Evolutionary conservation across 1,284 basidiomycete genomes (phyloP), one percentile per base, ranked within the genome.

Genomic region (Butyriboletus pseudospeciosus): DNA sequence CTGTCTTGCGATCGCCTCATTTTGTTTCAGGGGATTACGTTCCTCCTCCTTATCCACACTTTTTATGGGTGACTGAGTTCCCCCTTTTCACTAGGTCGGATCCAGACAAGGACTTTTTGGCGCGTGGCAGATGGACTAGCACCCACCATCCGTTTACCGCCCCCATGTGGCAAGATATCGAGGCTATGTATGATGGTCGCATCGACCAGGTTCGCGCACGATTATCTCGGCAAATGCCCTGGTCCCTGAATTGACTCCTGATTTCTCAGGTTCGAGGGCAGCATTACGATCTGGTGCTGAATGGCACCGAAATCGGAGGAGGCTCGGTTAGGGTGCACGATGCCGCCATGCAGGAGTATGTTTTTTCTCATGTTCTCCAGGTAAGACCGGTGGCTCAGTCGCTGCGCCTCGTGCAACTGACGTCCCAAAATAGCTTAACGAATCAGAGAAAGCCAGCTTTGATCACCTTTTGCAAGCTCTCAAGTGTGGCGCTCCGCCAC

Each of bases 81-180:
- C 95, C 95, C 17, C 79, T 98, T 34, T 97, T 97, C 75, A 96
- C 94, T 7, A 83, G 79, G 40, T 85, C 87, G 28, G 94, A 97
- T 69, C 79, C 80, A 49, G 94, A 97, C 75, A 97, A 97, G 75
- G 84, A 88, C 36, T 83, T 87, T 66, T 75, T 94, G 46, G 86
- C 92, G 5, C 80, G 83, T 52, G 94, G 92, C 16, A 79, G 94
- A 61, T 96, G 92, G 90, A 88, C 90, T 59, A 89, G 90, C 60
- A 86, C 91, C 3, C 94, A 98, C 67, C 94, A 98, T 71, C 94
- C 94, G 2, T 98, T 98, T 74, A 98, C 94, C 13, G 93, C 94
- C 7, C 95, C 95, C n/a, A 89, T 94, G 81, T 88, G 80, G 73
- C 80, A 92, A 68, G 94, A 98, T 71, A 76, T 96, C 30, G 77